Conservation (phyloP, 139 green algal species). For the Zygnema cylindricum region DNA sequence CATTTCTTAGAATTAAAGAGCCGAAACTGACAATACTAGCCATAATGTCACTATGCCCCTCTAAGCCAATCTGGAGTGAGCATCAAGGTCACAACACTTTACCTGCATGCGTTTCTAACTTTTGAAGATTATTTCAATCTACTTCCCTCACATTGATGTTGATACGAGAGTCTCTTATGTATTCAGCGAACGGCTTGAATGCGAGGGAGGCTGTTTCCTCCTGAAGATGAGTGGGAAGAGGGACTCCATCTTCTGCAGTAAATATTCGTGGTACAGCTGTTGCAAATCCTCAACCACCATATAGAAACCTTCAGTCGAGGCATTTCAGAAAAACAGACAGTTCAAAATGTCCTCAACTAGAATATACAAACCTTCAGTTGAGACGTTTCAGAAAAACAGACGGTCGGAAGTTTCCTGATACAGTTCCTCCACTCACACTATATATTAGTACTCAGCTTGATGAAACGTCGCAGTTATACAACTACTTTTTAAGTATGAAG, state of each 20-base stretch:
- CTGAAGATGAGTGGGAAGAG: not conserved
- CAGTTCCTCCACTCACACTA: not conserved
- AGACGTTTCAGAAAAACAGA: not conserved
- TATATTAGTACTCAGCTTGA: not conserved
- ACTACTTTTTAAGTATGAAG: not conserved
- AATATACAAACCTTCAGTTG: no score
- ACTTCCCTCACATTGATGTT: constrained; percentile 59
- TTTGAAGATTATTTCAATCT: constrained; percentile 23
- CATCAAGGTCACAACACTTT: no score
- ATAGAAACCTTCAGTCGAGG: not conserved
- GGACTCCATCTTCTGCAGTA: not conserved
- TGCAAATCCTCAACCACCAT: not conserved
- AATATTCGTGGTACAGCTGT: constrained; percentile 49
- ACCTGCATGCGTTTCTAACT: no score
- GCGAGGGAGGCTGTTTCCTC: not conserved
- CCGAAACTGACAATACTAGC: no score
- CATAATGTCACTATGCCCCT: no score
- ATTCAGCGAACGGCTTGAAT: constrained; percentile 34
- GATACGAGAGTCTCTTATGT: constrained; percentile 48
- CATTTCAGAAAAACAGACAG: not conserved
- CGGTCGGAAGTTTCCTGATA: not conserved
- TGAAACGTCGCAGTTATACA: not conserved
- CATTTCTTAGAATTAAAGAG: no score
- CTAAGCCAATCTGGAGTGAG: no score
- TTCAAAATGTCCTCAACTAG: no score